Percentiles rank a stretch among this genome's conserved stretches.
Evolutionary conservation across 345 rosid species (phyloP).

Genomic region (Rhodamnia rubescens): DNA sequence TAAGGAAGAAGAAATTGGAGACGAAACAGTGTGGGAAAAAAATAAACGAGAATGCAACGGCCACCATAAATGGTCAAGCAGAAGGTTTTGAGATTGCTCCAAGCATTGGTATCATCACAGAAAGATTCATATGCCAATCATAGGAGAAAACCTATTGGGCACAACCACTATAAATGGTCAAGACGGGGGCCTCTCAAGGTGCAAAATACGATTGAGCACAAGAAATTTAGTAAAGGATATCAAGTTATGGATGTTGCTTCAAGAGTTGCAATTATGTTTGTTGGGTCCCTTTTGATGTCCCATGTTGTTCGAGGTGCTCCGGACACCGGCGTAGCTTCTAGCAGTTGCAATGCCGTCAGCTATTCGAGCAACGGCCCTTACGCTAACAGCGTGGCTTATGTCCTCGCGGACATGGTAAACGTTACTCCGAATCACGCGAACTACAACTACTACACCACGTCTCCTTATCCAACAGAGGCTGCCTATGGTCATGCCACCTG

Average conservation of each 20-base stretch:
- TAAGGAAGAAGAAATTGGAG: background rate
- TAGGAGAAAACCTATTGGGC: slow-evolving; percentile 6
- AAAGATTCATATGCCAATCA: background rate
- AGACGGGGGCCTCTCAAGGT: background rate
- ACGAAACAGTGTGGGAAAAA: no score
- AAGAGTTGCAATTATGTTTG: background rate
- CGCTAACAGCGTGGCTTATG: background rate
- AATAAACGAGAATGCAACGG: no score
- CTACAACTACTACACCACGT: background rate
- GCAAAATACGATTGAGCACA: background rate
- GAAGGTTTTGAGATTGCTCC: background rate
- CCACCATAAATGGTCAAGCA: no score
- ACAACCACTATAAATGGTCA: no score
- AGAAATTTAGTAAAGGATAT: background rate
- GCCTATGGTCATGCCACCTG: background rate
- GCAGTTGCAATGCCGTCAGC: background rate
- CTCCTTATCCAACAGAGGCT: background rate
- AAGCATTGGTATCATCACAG: background rate
- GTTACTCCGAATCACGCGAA: background rate
- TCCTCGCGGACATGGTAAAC: background rate
- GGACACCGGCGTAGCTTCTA: background rate
- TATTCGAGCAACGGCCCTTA: background rate
- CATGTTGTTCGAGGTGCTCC: background rate
- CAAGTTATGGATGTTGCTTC: background rate
- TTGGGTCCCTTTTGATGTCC: background rate